Evolutionary conservation across 2,329 filamentous ascomycete genomes (phyloP), one percentile per base, ranked within the genome.

Genomic region (Colletotrichum eleusines): DNA sequence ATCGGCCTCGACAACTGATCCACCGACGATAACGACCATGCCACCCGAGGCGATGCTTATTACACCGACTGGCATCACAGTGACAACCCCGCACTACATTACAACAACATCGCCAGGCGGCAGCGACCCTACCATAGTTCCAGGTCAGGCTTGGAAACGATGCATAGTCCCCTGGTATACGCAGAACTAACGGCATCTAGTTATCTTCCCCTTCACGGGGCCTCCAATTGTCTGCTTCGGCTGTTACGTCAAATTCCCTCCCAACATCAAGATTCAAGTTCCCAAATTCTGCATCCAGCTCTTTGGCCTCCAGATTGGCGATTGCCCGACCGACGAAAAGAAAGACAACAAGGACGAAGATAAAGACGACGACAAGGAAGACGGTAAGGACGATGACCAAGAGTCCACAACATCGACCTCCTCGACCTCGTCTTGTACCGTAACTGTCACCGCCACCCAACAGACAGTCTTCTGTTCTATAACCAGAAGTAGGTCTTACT

Each of bases 371-470:
- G n/a, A 38, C 2, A 6, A 33, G 4, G 35, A 53, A 9, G 26
- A 63, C 23, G 33, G 54, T 1, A 7, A 28, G 3, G 38, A 66
- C 2, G 55, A 53, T 1, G 12, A 57, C 7, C 11, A 65, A 1
- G 28, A 31, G 18, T 46, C 61, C 14, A 44, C 31, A 20, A 40
- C 59, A 4, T 18, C 42, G n/a, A 51, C 31, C n/a, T 26, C 26
- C 2, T 51, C 66, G 18, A 58, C 66, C 7, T 64, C 66, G 4
- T 68, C 66, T 6, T 69, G 66, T 18, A 64, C 60, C 11, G 33
- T 58, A 9, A 69, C 66, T 8, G 66, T 64, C n/a, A 72, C 65
- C 7, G 69, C 69, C 4, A 69, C 69, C n/a, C 61, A 68, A 46
- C 64, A 46, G 31, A 71, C 64, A 9, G 64, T 55, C 1, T 71